Base-by-base conservation (phyloP, 1,139 yeast genomes). In the Debaryomyces singareniensis region DNA sequence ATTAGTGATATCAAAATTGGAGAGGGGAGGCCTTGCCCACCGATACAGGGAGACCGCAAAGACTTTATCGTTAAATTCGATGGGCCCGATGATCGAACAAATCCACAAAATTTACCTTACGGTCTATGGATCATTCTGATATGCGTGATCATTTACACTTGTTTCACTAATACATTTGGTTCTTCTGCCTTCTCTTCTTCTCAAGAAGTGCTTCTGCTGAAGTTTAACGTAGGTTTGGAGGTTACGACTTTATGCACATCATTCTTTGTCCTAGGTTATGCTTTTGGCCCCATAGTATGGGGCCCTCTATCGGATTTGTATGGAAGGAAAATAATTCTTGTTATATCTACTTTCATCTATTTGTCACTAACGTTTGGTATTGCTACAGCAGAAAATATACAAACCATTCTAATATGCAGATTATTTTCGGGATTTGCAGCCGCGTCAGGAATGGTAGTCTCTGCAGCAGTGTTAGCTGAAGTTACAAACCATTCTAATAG, bases 51-150 rank as follows among this genome's bases (percentile, higher is more conserved):
- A 1, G 55, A 54, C 16, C 49, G 61, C 31, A 55, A 51, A 5
- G 54, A 58, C 2, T 64, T 59, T 37, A 45, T 50, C 4, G 69
- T 63, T n/a, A 47, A 53, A 24, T 74, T 54, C 40, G 71, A 66
- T 37, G 77, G 78, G 1, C 66, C 68, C 1, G 56, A 64, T 15
- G 80, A 74, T 43, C 75, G 75, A 2, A 28, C 37, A 0, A 65
- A 59, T 40, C 79, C 80, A 0, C 60, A 56, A 34, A 74, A 73
- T 43, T 72, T 70, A 64, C 43, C 69, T 2, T 22, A 55, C 16
- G 23, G 28, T 20, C 50, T 45, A 18, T 68, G 69, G 15, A 7
- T 20, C 5, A 20, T 13, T 6, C 5, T 6, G 10, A 7, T 27
- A 6, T 5, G 12, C 5, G 13, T 20, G 12, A 20, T 14, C 7